Base-by-base conservation (phyloP, 176 grass and related monocot species). In the Paspalum notatum region DNA sequence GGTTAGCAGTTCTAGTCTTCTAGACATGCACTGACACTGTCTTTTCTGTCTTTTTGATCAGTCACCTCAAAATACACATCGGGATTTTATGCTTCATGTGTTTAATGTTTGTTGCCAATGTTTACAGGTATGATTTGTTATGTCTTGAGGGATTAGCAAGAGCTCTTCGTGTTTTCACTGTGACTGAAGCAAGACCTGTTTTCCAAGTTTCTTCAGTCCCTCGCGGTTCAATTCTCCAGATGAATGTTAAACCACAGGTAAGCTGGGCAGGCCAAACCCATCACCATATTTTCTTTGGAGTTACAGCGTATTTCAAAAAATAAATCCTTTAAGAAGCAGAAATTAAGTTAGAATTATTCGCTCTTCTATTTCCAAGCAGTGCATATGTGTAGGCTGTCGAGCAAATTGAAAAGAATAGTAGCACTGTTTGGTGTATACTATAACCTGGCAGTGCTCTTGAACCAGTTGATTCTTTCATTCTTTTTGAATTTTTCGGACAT, bases 61-160 rank as follows among this genome's bases (percentile, higher is more conserved):
- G 32, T 32, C 3, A 32, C 32, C 24, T 48, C 9, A 6, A 80
- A 69, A 3, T 7, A 47, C 40, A 70, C 0, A 9, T 48, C 71
- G 54, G 15, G 4, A 48, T 81, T 5, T 49, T 5, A 63, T 40
- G 18, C 74, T 78, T 88, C 13, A 6, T 13, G 11, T 72, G 46
- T 85, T 83, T 46, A 54, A 76, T 71, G 24, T 56, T 41, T 17
- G 4, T 70, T 75, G 25, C 24, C 46, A 77, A 45, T 80, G 45
- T 77, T 37, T 87, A 85, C 72, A 99, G 92, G 59, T 99, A 99
- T 49, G 96, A 99, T 85, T 87, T 99, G 81, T 46, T 99, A 21
- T 99, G 96, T 77, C 84, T 99, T 75, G 96, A 95, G 85, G 96
- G 96, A 68, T 69, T 99, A 84, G 88, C 92, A 73, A 85, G 92